Conservation (phyloP, 306 rosid genomes). For the Dicorynia guianensis region DNA sequence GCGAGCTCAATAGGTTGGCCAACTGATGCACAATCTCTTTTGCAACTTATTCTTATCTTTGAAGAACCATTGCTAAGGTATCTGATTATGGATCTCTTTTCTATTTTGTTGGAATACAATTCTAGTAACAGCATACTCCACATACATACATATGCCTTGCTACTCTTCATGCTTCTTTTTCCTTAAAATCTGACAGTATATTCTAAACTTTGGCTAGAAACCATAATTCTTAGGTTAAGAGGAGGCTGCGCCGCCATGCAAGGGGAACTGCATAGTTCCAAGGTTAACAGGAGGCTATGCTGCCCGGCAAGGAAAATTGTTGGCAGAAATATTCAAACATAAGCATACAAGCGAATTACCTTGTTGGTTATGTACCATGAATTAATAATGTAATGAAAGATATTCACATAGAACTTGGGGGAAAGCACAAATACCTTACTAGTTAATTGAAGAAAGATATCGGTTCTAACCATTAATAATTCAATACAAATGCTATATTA, state of each 20-base stretch:
- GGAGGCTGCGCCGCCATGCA: too few species aligned
- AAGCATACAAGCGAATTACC: too few species aligned
- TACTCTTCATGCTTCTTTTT: slow-evolving; percentile 6
- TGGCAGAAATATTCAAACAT: too few species aligned
- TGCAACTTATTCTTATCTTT: slow-evolving; percentile 54
- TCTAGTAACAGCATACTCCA: slow-evolving; percentile 15
- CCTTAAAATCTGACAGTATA: slow-evolving; percentile 23
- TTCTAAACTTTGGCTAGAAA: slow-evolving; percentile 29
- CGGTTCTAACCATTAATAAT: slow-evolving; percentile 42
- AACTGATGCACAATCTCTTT: slow-evolving; percentile 18
- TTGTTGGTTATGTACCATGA: slow-evolving; percentile 44
- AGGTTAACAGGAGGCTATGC: too few species aligned
- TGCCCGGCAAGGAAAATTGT: too few species aligned
- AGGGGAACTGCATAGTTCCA: too few species aligned
- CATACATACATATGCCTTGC: slow-evolving; percentile 24
- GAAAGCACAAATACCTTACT: slow-evolving; percentile 42
- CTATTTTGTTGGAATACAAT: slow-evolving; percentile 36
- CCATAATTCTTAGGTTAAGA: slow-evolving; percentile 35
- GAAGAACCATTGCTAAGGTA: slow-evolving; percentile 41
- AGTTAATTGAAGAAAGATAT: slow-evolving; percentile 39
- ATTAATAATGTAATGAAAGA: slow-evolving; percentile 50
- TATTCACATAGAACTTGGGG: slow-evolving; percentile 60
- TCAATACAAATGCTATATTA: slow-evolving; percentile 38
- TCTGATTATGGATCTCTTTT: slow-evolving; percentile 26
- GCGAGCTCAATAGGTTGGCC: neutral